phyloP scores from a whole-genome alignment of 2,329 filamentous ascomycete genomes.

The Botrytis elliptica region DNA sequence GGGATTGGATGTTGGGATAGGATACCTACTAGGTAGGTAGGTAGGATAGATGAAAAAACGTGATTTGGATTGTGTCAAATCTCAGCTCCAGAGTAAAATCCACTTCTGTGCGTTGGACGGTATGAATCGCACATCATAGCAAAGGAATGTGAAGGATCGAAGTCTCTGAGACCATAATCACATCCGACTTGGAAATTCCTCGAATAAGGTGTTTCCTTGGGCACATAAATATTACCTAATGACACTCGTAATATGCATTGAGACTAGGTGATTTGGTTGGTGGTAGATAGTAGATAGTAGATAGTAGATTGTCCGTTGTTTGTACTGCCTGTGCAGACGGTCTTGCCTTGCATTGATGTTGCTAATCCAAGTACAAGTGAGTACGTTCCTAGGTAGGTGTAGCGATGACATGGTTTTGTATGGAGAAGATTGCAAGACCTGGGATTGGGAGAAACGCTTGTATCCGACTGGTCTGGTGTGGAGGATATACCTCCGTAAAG shows the following conservation, averaged over 20 bases:
- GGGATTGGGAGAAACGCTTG: neutral
- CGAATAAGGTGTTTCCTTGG: neutral
- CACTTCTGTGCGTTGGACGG: neutral
- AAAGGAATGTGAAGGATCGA: neutral
- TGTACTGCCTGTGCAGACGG: neutral
- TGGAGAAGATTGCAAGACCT: neutral
- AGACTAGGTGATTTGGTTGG: neutral
- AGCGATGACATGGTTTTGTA: slow-evolving; percentile 5
- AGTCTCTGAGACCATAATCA: neutral
- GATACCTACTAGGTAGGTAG: too few species aligned
- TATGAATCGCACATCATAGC: neutral
- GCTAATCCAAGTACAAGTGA: neutral
- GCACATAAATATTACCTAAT: neutral
- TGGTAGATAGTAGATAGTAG: neutral
- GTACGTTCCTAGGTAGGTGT: neutral
- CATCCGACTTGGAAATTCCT: neutral
- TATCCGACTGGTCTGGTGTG: neutral
- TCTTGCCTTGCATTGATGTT: slow-evolving; percentile 8
- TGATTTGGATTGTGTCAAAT: neutral
- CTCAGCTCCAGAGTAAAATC: neutral
- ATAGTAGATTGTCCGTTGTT: neutral
- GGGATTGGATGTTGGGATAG: neutral
- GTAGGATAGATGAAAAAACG: neutral
- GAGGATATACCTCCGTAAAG: neutral
- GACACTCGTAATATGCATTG: neutral